These are phyloP conservation scores for Tetracentron sinense DNA, from an alignment of 164 flowering plant genomes.

Conservation along the genomic window DNA sequence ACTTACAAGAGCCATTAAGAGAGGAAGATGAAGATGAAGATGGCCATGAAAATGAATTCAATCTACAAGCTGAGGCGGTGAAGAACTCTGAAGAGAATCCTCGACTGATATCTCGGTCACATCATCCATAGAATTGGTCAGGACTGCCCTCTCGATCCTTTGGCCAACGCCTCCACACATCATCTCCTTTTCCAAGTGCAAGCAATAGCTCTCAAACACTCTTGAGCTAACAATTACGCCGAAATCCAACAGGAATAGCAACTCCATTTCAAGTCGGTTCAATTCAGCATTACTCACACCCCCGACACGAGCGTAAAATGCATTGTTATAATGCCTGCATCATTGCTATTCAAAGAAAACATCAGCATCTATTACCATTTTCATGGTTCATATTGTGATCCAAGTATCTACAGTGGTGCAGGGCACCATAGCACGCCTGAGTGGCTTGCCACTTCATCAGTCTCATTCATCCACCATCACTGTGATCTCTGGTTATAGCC, in stretches of 20 bases:
- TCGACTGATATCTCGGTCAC: conserved; percentile 49
- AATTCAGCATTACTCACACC: conserved; percentile 82
- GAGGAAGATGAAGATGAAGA: background rate
- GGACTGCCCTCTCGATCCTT: conserved; percentile 34
- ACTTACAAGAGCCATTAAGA: background rate
- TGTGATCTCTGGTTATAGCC: no score
- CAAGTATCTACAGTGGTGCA: no score
- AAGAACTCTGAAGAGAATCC: conserved; percentile 29
- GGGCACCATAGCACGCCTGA: background rate
- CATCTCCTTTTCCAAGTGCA: conserved; percentile 81
- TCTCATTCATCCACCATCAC: no score
- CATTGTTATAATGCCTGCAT: conserved; percentile 86
- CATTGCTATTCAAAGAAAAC: background rate
- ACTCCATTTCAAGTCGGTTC: conserved; percentile 76
- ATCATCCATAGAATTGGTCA: conserved; percentile 30
- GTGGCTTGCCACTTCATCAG: no score
- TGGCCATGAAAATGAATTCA: background rate
- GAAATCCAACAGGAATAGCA: conserved; percentile 79
- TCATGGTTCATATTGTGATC: no score
- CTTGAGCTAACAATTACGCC: conserved; percentile 63
- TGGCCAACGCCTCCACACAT: conserved; percentile 29
- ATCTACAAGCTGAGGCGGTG: conserved; percentile 26
- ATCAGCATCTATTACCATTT: background rate
- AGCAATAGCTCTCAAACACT: conserved; percentile 76
- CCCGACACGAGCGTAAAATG: conserved; percentile 86